phyloP scores from a whole-genome alignment of 352 stramenopile species.

The Globisporangium splendens region DNA sequence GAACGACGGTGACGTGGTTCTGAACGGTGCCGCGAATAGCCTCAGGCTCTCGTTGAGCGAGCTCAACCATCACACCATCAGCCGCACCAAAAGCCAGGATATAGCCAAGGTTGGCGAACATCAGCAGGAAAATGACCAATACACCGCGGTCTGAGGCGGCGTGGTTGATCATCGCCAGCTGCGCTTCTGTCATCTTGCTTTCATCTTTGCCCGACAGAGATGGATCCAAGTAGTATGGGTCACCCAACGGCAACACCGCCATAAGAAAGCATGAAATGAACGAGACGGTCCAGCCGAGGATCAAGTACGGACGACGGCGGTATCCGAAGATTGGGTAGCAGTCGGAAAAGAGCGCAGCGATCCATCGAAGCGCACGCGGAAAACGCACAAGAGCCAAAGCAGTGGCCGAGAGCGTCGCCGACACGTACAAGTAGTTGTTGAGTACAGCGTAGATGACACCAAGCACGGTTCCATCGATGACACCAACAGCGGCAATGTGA shows the following conservation, averaged over 20 bases:
- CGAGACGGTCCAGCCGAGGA: constrained; percentile 50
- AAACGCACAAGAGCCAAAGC: constrained; percentile 42
- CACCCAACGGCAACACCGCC: constrained; percentile 37
- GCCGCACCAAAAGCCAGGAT: constrained; percentile 45
- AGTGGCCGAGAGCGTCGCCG: constrained; percentile 35
- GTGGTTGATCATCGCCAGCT: constrained; percentile 43
- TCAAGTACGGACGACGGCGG: constrained; percentile 76
- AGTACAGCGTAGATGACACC: constrained; percentile 47
- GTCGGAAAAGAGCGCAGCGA: constrained; percentile 72
- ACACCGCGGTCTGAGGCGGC: constrained; percentile 32
- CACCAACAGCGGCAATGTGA: constrained; percentile 40
- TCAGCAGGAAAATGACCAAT: constrained; percentile 53
- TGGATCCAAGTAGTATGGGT: constrained; percentile 40
- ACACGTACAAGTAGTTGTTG: constrained; percentile 64
- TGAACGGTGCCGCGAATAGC: constrained; percentile 46
- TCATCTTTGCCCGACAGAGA: constrained; percentile 22
- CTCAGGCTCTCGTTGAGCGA: constrained; percentile 54
- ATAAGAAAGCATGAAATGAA: constrained; percentile 42
- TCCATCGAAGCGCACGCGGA: constrained; percentile 38
- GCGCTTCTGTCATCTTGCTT: constrained; percentile 30
- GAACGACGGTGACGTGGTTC: constrained; percentile 30
- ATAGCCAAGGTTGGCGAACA: constrained; percentile 51
- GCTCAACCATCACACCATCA: constrained; percentile 49
- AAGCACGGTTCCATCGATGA: constrained; percentile 35
- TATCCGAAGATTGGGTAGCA: constrained; percentile 80